Conservation (phyloP, 192 early-diverging fungal genomes). For the Radiomyces spectabilis region DNA sequence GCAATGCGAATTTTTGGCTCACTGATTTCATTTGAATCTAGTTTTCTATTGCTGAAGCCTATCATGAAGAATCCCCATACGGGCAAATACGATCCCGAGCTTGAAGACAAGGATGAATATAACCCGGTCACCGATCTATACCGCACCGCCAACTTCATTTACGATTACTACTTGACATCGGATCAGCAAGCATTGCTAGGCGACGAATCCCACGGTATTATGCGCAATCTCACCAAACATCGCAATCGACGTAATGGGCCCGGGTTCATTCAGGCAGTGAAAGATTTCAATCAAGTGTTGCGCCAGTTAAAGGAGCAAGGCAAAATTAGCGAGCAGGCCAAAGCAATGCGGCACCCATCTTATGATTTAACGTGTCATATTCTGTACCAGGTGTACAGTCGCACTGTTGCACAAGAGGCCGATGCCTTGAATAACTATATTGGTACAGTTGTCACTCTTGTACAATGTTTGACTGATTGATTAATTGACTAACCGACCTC, state of each 20-base stretch:
- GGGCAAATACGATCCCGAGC: conserved; percentile 23
- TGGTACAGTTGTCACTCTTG: conserved; percentile 6
- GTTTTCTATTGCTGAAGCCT: conserved; percentile 33
- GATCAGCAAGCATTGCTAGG: conserved; percentile 46
- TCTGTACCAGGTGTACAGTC: conserved; percentile 78
- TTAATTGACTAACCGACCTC: not conserved
- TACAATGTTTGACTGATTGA: no score
- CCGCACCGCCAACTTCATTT: conserved; percentile 54
- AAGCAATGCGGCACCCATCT: conserved; percentile 27
- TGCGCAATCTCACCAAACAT: conserved; percentile 68
- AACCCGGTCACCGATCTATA: conserved; percentile 73
- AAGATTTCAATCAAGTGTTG: conserved; percentile 61
- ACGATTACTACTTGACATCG: conserved; percentile 46
- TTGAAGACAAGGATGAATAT: conserved; percentile 62
- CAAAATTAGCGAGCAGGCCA: conserved; percentile 8
- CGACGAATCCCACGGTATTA: conserved; percentile 50
- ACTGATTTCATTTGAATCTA: conserved; percentile 1
- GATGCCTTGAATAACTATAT: conserved; percentile 67
- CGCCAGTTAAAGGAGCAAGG: conserved; percentile 32
- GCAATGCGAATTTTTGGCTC: not conserved
- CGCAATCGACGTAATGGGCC: conserved; percentile 56
- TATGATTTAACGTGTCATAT: conserved; percentile 72
- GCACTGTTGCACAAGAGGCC: conserved; percentile 72
- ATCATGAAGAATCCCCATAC: conserved; percentile 16
- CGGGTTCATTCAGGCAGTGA: conserved; percentile 61